Base-by-base conservation (phyloP, 164 flowering plant species). In the Vitis cinerea region DNA sequence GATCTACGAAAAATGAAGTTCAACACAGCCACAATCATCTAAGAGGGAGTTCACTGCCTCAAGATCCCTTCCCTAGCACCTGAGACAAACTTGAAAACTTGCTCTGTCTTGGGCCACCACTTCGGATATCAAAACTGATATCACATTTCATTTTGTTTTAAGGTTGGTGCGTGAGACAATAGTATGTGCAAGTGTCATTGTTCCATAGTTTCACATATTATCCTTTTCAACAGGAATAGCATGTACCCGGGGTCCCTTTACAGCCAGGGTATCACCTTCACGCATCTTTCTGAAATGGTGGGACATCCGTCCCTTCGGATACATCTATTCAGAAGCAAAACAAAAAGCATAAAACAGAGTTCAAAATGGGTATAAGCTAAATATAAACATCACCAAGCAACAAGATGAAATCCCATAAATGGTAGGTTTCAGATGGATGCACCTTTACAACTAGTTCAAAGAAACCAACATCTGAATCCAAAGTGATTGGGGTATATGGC, bases 291-390 rank as follows among this genome's bases (percentile, higher is more conserved):
- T 66, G 62, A 80, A 77, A 65, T 77, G 79, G 54, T 80, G 81
- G 14, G 83, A 80, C 83, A 80, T 80, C 65, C 70, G 69, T 70
- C 83, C 83, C 49, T 75, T 70, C 8, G 79, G 81, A 71, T 80
- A 80, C 83, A 80, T 80, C 83, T 80, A 59, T 6, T 31, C 2
- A 49, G 9, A 60, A 27, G 57, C 11, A 13, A 56, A 71, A 48
- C 30, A n/a, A 27, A 68, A 37, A 27, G 23, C 60, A 57, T 13
- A 31, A 56, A 51, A 55, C 10, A 10, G 30, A 14, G 37, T 29
- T 14, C 19, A 19, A 27, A 50, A n/a, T 44, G 48, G 50, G 55
- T 37, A 44, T 0, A 17, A 17, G 50, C 49, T 30, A 16, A 13
- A 61, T 13, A 31, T 12, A 30, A 15, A 5, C 31, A 37, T 3